These are phyloP conservation scores for Hypericum androsaemum DNA, from an alignment of 345 rosid species.

Conservation along the genomic window DNA sequence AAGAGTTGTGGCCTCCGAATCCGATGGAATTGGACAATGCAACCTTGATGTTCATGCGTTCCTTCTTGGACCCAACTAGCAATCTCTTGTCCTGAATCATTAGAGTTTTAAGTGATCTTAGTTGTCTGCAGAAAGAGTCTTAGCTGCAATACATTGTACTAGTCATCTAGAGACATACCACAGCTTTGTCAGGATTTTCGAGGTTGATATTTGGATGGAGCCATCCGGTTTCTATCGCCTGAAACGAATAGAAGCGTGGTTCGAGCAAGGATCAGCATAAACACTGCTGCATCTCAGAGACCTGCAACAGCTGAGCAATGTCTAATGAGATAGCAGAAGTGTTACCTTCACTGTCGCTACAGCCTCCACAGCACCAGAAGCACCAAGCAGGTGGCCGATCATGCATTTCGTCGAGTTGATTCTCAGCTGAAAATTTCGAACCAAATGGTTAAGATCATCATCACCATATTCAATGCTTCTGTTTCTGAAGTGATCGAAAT, in stretches of 20 bases:
- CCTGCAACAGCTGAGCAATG: too few species aligned
- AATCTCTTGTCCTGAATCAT: conserved; percentile 50
- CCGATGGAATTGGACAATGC: conserved; percentile 90
- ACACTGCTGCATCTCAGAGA: background rate
- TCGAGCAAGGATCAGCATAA: background rate
- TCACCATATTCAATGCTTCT: too few species aligned
- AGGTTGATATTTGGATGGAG: conserved; percentile 92
- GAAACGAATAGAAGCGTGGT: conserved; percentile 10
- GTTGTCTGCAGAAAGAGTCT: background rate
- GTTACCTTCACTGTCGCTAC: conserved; percentile 74
- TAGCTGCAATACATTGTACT: background rate
- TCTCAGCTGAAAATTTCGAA: conserved; percentile 36
- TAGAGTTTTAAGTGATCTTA: conserved; percentile 2
- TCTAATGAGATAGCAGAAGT: background rate
- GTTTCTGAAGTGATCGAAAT: too few species aligned
- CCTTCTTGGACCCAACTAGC: conserved; percentile 79
- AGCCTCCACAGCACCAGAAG: conserved; percentile 94
- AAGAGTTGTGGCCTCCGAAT: conserved; percentile 94
- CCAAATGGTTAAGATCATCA: too few species aligned
- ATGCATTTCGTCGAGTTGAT: conserved; percentile 89
- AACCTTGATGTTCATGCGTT: conserved; percentile 64
- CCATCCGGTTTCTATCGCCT: conserved; percentile 96
- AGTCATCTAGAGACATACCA: conserved; percentile 36
- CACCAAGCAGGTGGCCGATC: conserved; percentile 92
- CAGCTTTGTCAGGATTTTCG: conserved; percentile 67